Base-by-base conservation (phyloP, 495 filamentous ascomycete species). In the Xylaria bambusicola region DNA sequence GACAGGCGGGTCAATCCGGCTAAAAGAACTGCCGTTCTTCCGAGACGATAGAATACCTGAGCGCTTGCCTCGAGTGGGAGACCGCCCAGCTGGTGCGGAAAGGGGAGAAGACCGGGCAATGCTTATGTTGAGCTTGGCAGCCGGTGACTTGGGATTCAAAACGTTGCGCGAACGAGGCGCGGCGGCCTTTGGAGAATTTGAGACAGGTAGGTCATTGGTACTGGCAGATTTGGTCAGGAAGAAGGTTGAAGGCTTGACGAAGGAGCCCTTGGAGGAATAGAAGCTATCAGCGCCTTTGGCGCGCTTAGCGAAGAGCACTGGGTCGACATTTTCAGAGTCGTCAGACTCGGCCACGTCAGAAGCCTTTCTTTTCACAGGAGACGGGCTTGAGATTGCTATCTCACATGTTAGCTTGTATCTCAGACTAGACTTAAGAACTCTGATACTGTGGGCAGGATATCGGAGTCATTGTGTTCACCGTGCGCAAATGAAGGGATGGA, bases 241-340 rank as follows among this genome's bases (percentile, higher is more conserved):
- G 59, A 72, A 80, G 62, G 59, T 68, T 51, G 65, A 72, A 38
- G 76, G 72, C 70, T 80, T 80, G 69, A 73, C 60, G 57, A 83
- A 81, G 13, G 67, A 62, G 58, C 80, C 79, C 52, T 83, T 86
- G 41, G 77, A 76, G 33, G 76, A 55, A 35, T 58, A 63, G 29
- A 58, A 62, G 52, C 70, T 67, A 61, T 81, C 80, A 49, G 78
- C 77, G 49, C 82, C 84, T 75, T 95, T 96, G 18, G 83, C 76
- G 56, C 84, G 75, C 77, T 90, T 88, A 23, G 91, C 82, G 66
- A 86, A 84, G 56, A 82, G 67, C 23, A 75, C 58, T 0, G 92
- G 92, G 65, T 93, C 90, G 61, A 95, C 80, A 66, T 96, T 97
- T 77, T 97, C 92, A 7, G 80, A 73, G 68, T 96, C 84, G 54